Percentiles rank a stretch among this genome's conserved stretches.
phyloP scores from a whole-genome alignment of 306 rosid species.

The Vigna mungo region DNA sequence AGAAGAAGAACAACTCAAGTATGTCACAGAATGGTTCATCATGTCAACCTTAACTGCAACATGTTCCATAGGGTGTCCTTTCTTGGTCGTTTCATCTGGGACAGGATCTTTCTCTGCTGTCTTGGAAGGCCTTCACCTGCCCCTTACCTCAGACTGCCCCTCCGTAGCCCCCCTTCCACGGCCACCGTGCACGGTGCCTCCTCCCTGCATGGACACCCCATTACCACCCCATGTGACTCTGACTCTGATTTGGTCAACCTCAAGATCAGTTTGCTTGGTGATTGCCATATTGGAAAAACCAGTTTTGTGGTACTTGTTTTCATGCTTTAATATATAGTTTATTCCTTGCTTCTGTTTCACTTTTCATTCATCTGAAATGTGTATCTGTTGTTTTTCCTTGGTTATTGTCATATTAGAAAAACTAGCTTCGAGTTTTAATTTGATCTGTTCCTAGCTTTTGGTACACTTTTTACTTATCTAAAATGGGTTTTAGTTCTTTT shows the following conservation, averaged over 20 bases:
- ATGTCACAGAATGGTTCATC: conserved; percentile 65
- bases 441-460: neutral
- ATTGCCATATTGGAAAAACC: conserved; percentile 92
- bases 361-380: neutral
- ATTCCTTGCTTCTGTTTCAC: neutral
- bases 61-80: conserved; percentile 62
- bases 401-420: neutral
- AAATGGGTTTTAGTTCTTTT: neutral
- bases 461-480: neutral
- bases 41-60: conserved; percentile 59
- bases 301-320: conserved; percentile 69
- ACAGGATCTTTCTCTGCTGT: conserved; percentile 72
- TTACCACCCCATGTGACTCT: conserved; percentile 40
- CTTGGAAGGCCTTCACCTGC: conserved; percentile 38
- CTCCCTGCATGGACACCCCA: conserved; percentile 33
- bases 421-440: neutral
- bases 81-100: conserved; percentile 73
- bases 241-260: conserved; percentile 85
- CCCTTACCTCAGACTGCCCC: conserved; percentile 59
- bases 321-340: neutral
- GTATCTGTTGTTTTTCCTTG: neutral
- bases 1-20: conserved; percentile 61
- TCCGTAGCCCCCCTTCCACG: conserved; percentile 28
- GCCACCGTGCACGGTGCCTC: conserved; percentile 12
- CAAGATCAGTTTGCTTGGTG: conserved; percentile 92